Percentiles rank a stretch among this genome's conserved stretches.
phyloP scores from a whole-genome alignment of 2,329 filamentous ascomycete genomes.

The Colletotrichum filicis region DNA sequence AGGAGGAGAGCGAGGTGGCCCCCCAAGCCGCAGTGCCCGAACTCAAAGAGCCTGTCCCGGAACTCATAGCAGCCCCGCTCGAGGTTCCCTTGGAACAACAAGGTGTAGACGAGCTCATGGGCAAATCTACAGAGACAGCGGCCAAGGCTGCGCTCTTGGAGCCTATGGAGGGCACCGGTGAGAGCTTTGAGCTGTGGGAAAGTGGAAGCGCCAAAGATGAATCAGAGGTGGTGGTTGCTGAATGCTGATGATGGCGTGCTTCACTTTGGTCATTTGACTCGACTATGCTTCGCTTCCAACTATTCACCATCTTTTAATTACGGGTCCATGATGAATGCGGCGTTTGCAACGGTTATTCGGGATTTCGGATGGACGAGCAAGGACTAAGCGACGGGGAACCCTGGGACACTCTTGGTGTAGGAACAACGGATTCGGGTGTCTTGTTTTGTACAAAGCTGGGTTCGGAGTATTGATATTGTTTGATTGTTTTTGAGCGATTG shows the following conservation, averaged over 20 bases:
- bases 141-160: conserved; percentile 60
- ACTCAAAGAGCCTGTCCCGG: conserved; percentile 41
- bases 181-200: conserved; percentile 77
- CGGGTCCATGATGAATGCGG: conserved; percentile 32
- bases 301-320: conserved; percentile 35
- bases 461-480: conserved; percentile 23
- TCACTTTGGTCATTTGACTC: conserved; percentile 7
- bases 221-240: conserved; percentile 44
- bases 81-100: conserved; percentile 36
- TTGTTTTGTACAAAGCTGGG: conserved; percentile 19
- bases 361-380: conserved; percentile 10
- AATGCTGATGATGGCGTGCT: conserved; percentile 39
- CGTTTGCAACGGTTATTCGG: conserved; percentile 18
- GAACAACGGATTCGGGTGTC: conserved; percentile 4
- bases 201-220: conserved; percentile 74
- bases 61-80: conserved; percentile 39
- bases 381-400: conserved; percentile 11
- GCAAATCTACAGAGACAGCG: conserved; percentile 48
- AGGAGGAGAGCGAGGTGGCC: conserved; percentile 39
- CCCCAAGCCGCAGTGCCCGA: conserved; percentile 19
- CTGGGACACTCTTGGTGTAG: conserved; percentile 13
- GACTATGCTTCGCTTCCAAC: conserved; percentile 28
- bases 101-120: conserved; percentile 51
- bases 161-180: conserved; percentile 68
- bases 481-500: conserved; percentile 5